Conservation (phyloP, 2,329 filamentous ascomycete species). For the Lojkania enalia region DNA sequence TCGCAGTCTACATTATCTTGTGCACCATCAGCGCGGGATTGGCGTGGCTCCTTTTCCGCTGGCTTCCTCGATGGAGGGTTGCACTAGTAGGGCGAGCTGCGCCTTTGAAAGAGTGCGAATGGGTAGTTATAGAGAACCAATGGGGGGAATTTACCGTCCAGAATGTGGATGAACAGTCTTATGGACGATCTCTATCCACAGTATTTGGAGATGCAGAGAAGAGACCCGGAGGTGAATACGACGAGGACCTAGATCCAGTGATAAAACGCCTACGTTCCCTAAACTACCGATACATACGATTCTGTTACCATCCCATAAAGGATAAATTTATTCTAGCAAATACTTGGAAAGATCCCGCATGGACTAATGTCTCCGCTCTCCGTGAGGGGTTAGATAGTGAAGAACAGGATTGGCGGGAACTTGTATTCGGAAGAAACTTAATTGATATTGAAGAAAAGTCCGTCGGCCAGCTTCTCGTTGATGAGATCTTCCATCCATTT, state of each 20-base stretch:
- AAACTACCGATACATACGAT: slow-evolving; percentile 91
- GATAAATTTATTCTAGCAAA: slow-evolving; percentile 86
- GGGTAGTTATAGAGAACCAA: slow-evolving; percentile 97
- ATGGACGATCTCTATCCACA: slow-evolving; percentile 65
- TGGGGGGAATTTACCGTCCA: slow-evolving; percentile 92
- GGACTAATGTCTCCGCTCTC: slow-evolving; percentile 76
- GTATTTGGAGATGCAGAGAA: slow-evolving; percentile 72
- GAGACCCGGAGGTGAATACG: slow-evolving; percentile 66
- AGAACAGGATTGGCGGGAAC: slow-evolving; percentile 79
- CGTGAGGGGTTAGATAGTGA: slow-evolving; percentile 83
- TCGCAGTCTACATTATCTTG: slow-evolving; percentile 67
- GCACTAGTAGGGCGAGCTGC: slow-evolving; percentile 70
- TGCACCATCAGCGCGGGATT: slow-evolving; percentile 75
- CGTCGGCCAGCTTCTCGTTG: slow-evolving; percentile 77
- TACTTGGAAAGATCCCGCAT: slow-evolving; percentile 92
- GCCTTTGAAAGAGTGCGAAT: slow-evolving; percentile 74
- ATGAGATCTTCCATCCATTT: slow-evolving; percentile 97
- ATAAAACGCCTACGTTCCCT: slow-evolving; percentile 74
- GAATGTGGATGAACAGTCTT: slow-evolving; percentile 61
- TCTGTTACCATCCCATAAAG: slow-evolving; percentile 85
- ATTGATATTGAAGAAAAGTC: slow-evolving; percentile 95
- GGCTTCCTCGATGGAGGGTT: slow-evolving; percentile 88
- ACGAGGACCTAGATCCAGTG: slow-evolving; percentile 74
- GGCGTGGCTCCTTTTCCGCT: slow-evolving; percentile 82
- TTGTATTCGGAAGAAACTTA: slow-evolving; percentile 85